These are phyloP conservation scores for Lactifluus volemus DNA, from an alignment of 768 basidiomycete genomes.

Conservation along the genomic window DNA sequence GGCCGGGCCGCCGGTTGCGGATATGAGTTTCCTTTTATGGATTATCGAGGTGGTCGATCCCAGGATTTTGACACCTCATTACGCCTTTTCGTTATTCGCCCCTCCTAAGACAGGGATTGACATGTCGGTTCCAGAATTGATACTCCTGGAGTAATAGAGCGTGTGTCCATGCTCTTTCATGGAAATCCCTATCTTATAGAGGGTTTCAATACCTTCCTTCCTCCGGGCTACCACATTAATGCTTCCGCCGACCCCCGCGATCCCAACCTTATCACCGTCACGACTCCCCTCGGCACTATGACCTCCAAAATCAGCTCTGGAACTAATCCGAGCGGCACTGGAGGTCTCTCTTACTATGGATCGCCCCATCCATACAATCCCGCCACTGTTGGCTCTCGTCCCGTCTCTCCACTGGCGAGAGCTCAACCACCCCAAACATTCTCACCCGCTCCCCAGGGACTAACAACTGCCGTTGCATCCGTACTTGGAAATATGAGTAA, in stretches of 20 bases:
- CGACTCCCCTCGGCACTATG: conserved; percentile 66
- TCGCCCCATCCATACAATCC: conserved; percentile 30
- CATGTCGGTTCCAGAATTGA: conserved; percentile 59
- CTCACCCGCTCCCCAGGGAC: conserved; percentile 30
- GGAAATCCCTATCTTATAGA: conserved; percentile 87
- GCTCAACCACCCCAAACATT: conserved; percentile 34
- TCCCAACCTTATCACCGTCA: conserved; percentile 70
- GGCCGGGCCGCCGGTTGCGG: not conserved
- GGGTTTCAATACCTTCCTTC: conserved; percentile 97
- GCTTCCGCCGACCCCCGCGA: conserved; percentile 62
- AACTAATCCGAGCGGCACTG: conserved; percentile 25
- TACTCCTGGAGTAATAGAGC: conserved; percentile 93
- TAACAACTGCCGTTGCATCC: conserved; percentile 15
- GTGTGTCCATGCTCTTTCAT: conserved; percentile 87
- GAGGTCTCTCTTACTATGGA: conserved; percentile 25
- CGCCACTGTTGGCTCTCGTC: conserved; percentile 26
- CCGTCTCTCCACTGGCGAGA: conserved; percentile 26
- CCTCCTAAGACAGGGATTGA: conserved; percentile 13
- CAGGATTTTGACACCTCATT: not conserved
- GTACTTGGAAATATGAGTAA: conserved; percentile 24
- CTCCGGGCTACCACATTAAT: conserved; percentile 90
- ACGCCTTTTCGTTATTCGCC: conserved; percentile 15
- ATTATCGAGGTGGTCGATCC: not conserved
- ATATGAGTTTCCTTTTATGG: conserved; percentile 9
- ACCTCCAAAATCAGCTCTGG: conserved; percentile 50